These are phyloP conservation scores for Aspergillus sp. DNA, from an alignment of 2,329 filamentous ascomycete genomes.

Conservation along the genomic window DNA sequence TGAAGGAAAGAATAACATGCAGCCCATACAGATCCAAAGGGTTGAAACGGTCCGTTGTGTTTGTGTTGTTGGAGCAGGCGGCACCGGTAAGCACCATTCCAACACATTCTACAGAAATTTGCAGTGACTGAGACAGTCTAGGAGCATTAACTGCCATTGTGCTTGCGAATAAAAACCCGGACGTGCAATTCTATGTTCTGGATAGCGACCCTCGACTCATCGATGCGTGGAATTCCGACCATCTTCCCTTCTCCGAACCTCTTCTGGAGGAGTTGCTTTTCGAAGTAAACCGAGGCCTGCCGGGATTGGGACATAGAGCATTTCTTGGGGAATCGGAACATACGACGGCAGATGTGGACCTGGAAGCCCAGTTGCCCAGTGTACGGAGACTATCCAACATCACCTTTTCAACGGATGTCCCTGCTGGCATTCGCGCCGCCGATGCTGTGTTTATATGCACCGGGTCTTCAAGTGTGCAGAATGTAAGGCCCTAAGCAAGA, in stretches of 20 bases:
- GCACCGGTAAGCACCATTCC: background rate
- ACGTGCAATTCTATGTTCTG: conserved; percentile 25
- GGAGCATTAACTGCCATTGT: conserved; percentile 24
- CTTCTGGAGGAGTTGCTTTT: conserved; percentile 23
- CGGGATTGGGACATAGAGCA: background rate
- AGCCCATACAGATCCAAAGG: background rate
- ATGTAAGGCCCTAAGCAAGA: background rate
- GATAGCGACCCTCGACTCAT: conserved; percentile 24
- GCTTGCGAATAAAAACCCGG: conserved; percentile 26
- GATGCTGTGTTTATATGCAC: conserved; percentile 19
- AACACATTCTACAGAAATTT: background rate
- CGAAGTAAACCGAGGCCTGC: conserved; percentile 5
- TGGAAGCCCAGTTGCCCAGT: background rate
- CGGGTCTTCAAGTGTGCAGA: conserved; percentile 1
- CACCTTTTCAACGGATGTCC: conserved; percentile 19
- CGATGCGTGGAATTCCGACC: conserved; percentile 26
- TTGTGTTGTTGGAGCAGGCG: background rate
- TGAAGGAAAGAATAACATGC: background rate
- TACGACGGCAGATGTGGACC: background rate
- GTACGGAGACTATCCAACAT: conserved; percentile 15
- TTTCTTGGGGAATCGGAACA: background rate
- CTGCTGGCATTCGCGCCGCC: conserved; percentile 14
- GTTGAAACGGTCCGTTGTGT: background rate
- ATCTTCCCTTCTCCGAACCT: conserved; percentile 25
- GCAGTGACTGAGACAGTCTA: background rate